These are phyloP conservation scores for Tylopilus sp. DNA, from an alignment of 1,284 basidiomycete species.

Conservation along the genomic window DNA sequence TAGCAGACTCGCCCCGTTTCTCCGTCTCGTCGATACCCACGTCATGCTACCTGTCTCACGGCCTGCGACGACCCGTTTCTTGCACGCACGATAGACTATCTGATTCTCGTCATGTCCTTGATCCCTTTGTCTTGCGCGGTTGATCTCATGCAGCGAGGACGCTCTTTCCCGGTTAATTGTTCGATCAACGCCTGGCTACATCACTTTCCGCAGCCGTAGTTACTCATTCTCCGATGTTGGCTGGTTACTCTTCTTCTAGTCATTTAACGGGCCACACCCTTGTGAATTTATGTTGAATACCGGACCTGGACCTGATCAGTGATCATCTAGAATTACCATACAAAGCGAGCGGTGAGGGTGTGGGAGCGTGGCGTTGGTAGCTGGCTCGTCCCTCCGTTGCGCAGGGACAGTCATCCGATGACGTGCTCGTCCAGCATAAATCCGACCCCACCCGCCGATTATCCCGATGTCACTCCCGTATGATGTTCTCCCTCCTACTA, in stretches of 20 bases:
- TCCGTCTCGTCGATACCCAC: slow-evolving; percentile 33
- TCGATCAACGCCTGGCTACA: slow-evolving; percentile 14
- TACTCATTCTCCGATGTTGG: slow-evolving; percentile 16
- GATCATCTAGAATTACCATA: slow-evolving; percentile 16
- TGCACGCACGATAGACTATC: slow-evolving; percentile 38
- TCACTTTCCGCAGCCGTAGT: slow-evolving; percentile 18
- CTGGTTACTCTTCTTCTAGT: slow-evolving; percentile 15
- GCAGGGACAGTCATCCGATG: slow-evolving; percentile 12
- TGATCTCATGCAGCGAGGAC: slow-evolving; percentile 18
- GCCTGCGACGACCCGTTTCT: slow-evolving; percentile 30
- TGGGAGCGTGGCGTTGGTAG: no score
- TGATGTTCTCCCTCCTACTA: slow-evolving; percentile 40
- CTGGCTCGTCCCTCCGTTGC: neutral
- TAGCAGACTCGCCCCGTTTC: slow-evolving; percentile 12
- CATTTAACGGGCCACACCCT: slow-evolving; percentile 36
- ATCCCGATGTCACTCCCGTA: neutral
- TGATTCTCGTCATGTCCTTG: slow-evolving; percentile 32
- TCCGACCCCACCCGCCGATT: neutral
- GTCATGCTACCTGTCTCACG: slow-evolving; percentile 37
- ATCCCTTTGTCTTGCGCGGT: slow-evolving; percentile 23
- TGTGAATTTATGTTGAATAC: slow-evolving; percentile 25
- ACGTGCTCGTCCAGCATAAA: slow-evolving; percentile 24
- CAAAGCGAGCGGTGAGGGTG: neutral
- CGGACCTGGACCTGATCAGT: slow-evolving; percentile 12
- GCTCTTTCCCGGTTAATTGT: slow-evolving; percentile 13